These are phyloP conservation scores for Trichoderma oligosporum DNA, from an alignment of 2,329 filamentous ascomycete species.

Conservation along the genomic window DNA sequence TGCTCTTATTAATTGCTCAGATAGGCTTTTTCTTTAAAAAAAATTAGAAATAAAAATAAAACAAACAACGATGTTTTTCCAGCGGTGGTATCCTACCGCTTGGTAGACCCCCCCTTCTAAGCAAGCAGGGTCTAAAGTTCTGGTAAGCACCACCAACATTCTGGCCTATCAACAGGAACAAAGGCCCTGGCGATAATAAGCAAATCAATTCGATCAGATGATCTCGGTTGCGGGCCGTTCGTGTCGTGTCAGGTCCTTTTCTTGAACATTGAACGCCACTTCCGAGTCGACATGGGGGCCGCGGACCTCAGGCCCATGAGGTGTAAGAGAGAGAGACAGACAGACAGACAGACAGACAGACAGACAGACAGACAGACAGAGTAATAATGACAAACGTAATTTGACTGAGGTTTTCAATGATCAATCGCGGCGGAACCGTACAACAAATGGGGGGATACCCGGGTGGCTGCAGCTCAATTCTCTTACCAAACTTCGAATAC, in stretches of 20 bases:
- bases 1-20: too few relatives aligned
- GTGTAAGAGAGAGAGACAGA: neutral
- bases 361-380: too few relatives aligned
- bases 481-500: neutral
- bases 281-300: slow-evolving; percentile 8
- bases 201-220: slow-evolving; percentile 16
- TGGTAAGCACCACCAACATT: neutral
- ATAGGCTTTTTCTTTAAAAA: too few relatives aligned
- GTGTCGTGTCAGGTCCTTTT: slow-evolving; percentile 11
- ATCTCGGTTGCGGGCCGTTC: slow-evolving; percentile 15
- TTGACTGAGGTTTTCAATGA: neutral
- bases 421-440: neutral
- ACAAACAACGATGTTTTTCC: neutral
- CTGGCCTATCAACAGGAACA: neutral
- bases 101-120: neutral
- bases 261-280: slow-evolving; percentile 10
- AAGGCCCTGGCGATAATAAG: neutral
- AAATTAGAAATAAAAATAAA: neutral
- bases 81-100: slow-evolving; percentile 1
- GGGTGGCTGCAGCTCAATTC: neutral
- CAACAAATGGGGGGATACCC: neutral
- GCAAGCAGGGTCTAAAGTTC: neutral
- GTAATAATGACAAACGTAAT: slow-evolving; percentile 4
- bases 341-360: too few relatives aligned
- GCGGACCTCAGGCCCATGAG: neutral